A percentile compares a stretch with the other conserved stretches of the same genome.
Evolutionary conservation across 108 stramenopile genomes (phyloP).

Genomic region (Ochromonas danica): DNA sequence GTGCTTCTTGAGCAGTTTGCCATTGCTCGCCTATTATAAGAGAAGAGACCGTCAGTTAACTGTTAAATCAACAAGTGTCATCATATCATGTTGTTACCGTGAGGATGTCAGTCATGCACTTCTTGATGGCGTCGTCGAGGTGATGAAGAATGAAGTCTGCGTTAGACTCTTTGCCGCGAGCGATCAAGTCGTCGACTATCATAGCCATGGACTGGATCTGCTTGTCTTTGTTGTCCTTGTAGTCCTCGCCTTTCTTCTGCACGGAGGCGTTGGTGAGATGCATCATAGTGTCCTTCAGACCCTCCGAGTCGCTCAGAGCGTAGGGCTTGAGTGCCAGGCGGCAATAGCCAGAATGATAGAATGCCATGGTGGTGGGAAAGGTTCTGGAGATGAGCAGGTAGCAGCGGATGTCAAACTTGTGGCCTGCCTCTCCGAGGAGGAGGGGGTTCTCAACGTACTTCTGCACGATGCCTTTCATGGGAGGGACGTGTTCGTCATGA

Average conservation of each 20-base stretch:
- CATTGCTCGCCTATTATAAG: neutral
- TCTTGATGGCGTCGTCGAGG: constrained; percentile 6
- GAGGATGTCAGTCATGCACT: constrained; percentile 18
- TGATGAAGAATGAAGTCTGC: neutral
- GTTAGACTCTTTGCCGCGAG: neutral
- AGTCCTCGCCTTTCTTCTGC: constrained; percentile 42
- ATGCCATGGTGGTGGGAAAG: constrained; percentile 19
- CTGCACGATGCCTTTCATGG: constrained; percentile 18
- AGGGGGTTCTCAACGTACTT: constrained; percentile 22
- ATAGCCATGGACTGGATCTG: constrained; percentile 2
- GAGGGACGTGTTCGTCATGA: no score
- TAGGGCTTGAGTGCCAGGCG: constrained; percentile 24
- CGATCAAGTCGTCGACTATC: neutral
- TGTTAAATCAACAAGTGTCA: neutral
- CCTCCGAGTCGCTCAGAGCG: neutral
- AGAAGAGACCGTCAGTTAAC: neutral
- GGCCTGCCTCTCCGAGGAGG: neutral
- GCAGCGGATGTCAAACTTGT: constrained; percentile 31
- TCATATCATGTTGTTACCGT: neutral
- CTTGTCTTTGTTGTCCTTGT: constrained; percentile 17
- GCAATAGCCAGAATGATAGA: constrained; percentile 24
- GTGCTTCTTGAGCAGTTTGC: constrained; percentile 26
- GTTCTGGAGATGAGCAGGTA: constrained; percentile 10
- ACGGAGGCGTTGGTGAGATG: constrained; percentile 47
- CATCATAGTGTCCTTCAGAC: constrained; percentile 5